A percentile compares a stretch with the other conserved stretches of the same genome.
Conservation (phyloP, 2,329 filamentous ascomycete species). For the Diaporthe humulicola region DNA sequence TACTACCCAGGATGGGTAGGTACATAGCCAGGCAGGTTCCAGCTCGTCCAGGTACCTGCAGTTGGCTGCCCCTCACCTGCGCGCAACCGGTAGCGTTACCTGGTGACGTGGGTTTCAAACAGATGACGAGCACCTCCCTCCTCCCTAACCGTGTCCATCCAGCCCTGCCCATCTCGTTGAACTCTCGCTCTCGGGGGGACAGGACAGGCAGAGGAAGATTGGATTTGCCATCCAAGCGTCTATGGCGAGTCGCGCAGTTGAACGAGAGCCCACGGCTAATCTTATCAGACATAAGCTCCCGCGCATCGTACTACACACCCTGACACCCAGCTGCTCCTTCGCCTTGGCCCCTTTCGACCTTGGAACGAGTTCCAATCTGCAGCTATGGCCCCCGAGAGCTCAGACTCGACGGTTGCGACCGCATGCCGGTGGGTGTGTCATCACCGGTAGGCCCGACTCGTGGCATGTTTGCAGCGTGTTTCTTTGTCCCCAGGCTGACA, state of each 20-base stretch:
- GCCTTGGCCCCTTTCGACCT: slow-evolving; percentile 19
- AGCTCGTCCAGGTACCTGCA: slow-evolving; percentile 17
- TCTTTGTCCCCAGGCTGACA: slow-evolving; percentile 8
- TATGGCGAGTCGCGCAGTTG: slow-evolving; percentile 10
- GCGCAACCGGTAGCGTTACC: background rate
- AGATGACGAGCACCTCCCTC: slow-evolving; percentile 25
- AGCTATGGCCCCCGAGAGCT: slow-evolving; percentile 14
- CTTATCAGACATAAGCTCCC: slow-evolving; percentile 20
- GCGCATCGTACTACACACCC: background rate
- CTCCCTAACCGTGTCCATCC: background rate
- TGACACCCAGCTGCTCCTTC: background rate
- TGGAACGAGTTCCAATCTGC: background rate
- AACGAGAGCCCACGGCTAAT: slow-evolving; percentile 9
- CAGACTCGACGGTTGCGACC: slow-evolving; percentile 21
- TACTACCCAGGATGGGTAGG: background rate
- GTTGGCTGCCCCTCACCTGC: slow-evolving; percentile 22
- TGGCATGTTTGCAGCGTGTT: slow-evolving; percentile 25
- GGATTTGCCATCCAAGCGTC: slow-evolving; percentile 21
- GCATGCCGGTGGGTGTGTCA: slow-evolving; percentile 8
- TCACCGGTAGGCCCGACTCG: slow-evolving; percentile 27
- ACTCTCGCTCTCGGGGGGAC: background rate
- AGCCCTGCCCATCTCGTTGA: background rate
- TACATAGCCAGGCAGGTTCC: background rate
- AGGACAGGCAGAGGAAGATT: background rate
- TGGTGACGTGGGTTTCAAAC: slow-evolving; percentile 26